Percentiles rank a stretch among this genome's conserved stretches.
These are phyloP conservation scores for Cryptococcus neoformans DNA, from an alignment of 1,284 basidiomycete species.

Conservation along the genomic window DNA sequence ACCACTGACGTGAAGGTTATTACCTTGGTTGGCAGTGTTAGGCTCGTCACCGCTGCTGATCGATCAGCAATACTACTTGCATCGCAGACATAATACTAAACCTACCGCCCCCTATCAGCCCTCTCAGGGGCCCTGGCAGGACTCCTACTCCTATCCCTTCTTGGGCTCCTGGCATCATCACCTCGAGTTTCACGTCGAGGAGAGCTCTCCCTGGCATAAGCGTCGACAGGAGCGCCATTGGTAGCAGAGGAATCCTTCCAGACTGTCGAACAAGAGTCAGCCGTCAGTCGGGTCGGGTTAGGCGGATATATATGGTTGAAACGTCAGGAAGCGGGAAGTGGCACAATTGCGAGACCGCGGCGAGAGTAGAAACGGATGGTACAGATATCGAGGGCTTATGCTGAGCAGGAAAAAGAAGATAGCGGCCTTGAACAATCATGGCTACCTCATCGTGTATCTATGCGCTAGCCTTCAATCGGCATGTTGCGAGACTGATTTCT, in stretches of 20 bases:
- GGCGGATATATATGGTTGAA: conserved; percentile 4
- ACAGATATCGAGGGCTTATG: not conserved
- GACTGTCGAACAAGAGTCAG: conserved; percentile 22
- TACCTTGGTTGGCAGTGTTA: conserved; percentile 70
- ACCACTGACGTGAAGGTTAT: conserved; percentile 94
- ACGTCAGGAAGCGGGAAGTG: not conserved
- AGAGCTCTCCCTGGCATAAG: conserved; percentile 22
- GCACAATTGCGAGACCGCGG: not conserved
- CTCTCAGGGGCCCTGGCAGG: conserved; percentile 27
- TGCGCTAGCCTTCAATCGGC: too few relatives aligned
- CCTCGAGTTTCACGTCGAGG: conserved; percentile 23
- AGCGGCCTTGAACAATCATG: too few relatives aligned
- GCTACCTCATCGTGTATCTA: too few relatives aligned
- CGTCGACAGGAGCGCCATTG: not conserved
- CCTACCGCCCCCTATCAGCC: conserved; percentile 19
- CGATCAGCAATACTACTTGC: not conserved
- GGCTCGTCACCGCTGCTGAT: not conserved
- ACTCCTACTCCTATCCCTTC: conserved; percentile 29
- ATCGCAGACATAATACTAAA: not conserved
- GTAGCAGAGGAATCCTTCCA: conserved; percentile 37
- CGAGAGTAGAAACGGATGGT: not conserved
- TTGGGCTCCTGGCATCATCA: conserved; percentile 17
- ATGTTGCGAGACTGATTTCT: too few relatives aligned
- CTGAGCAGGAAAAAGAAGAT: too few relatives aligned
- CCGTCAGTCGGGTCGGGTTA: conserved; percentile 8